Evolutionary conservation across 1,284 basidiomycete species (phyloP).

Genomic region (Porodaedalea pini): DNA sequence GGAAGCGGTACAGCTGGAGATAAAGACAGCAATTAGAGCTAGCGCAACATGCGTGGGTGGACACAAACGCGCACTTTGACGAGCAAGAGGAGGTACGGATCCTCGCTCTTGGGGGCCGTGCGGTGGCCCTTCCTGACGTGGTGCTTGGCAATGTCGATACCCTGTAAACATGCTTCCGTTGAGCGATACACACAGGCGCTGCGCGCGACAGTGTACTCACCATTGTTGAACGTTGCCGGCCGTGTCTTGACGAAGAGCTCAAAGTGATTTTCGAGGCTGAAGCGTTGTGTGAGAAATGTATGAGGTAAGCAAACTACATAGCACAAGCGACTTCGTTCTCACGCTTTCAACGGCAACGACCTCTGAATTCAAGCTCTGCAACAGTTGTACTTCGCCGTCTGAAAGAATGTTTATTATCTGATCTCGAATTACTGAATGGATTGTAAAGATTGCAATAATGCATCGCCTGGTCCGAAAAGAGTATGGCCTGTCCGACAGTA

Average conservation of each 20-base stretch:
- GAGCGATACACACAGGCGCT: constrained; percentile 23
- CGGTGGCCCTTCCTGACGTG: constrained; percentile 99
- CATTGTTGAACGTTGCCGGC: constrained; percentile 48
- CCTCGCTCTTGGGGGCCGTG: constrained; percentile 96
- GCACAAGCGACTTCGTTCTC: background rate
- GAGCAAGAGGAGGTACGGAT: constrained; percentile 96
- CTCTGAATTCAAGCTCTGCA: background rate
- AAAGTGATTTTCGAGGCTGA: background rate
- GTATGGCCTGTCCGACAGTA: no score
- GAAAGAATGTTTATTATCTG: no score
- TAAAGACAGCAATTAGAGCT: constrained; percentile 2
- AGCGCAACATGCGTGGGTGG: background rate
- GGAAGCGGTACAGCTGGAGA: constrained; percentile 93
- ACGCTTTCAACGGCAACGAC: background rate
- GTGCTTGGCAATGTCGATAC: constrained; percentile 96
- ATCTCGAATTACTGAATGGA: no score
- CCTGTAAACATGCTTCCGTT: constrained; percentile 48
- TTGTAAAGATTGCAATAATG: no score
- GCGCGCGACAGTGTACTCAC: constrained; percentile 53
- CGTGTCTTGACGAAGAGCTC: constrained; percentile 10
- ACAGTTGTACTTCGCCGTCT: no score
- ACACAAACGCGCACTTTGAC: constrained; percentile 76
- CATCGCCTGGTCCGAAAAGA: no score
- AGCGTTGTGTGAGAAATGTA: background rate
- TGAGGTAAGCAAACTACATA: constrained; percentile 23